phyloP scores from a whole-genome alignment of 371 early-diverging fungal species.

The Mucor racemosus region DNA sequence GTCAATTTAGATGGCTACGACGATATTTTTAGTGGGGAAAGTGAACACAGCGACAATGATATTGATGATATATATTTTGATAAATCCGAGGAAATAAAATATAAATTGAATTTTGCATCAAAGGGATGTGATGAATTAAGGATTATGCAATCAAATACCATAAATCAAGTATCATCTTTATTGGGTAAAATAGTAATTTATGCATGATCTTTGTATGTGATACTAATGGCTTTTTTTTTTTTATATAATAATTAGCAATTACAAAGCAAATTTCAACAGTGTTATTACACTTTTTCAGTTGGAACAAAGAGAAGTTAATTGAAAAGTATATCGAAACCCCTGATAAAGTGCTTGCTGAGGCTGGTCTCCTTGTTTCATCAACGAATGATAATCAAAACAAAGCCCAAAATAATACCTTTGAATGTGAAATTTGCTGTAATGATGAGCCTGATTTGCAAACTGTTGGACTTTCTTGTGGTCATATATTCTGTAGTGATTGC shows the following conservation, averaged over 20 bases:
- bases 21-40: background rate
- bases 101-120: slow-evolving; percentile 13
- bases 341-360: slow-evolving; percentile 64
- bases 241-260: slow-evolving; percentile 50
- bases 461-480: slow-evolving; percentile 78
- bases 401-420: slow-evolving; percentile 68
- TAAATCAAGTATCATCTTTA: slow-evolving; percentile 43
- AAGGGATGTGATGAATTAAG: slow-evolving; percentile 27
- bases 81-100: background rate
- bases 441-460: slow-evolving; percentile 62
- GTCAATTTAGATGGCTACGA: background rate
- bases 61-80: background rate
- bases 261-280: slow-evolving; percentile 61
- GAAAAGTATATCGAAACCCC: slow-evolving; percentile 86
- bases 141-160: slow-evolving; percentile 36
- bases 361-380: slow-evolving; percentile 62
- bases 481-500: slow-evolving; percentile 85
- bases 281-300: slow-evolving; percentile 77
- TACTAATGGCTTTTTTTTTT: slow-evolving; percentile 31
- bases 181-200: slow-evolving; percentile 28
- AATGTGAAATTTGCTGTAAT: slow-evolving; percentile 88
- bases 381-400: slow-evolving; percentile 14
- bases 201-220: slow-evolving; percentile 44
- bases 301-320: slow-evolving; percentile 91
- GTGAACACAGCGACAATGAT: background rate